Base-by-base conservation (phyloP, 306 rosid species). In the Vigna mungo region DNA sequence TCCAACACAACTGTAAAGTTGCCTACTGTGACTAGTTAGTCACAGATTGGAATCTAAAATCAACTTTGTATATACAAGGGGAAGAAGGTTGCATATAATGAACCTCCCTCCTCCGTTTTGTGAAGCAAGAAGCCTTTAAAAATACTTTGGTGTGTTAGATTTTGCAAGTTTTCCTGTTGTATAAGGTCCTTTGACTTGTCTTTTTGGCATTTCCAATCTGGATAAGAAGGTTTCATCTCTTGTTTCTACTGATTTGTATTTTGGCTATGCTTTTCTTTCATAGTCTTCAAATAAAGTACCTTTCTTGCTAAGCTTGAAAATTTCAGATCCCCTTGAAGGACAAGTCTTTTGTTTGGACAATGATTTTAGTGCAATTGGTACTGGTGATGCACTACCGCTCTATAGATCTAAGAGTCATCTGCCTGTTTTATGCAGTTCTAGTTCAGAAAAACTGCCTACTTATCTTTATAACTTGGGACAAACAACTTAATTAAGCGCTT, bases 311-410 rank as follows among this genome's bases (percentile, higher is more conserved):
- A 21, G 41, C 56, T 7, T 44, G 14, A 37, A 23, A 23, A 44
- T 16, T 44, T 47, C 21, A 46, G 56, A 46, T 23, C 49, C 10
- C 37, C 27, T 8, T 69, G 60, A 69, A 27, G 58, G 44, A 25
- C 16, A 5, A 72, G 53, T 54, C 77, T 74, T 59, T 59, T 74
- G 47, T 62, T 62, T 62, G 52, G 39, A 20, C 52, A 34, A n/a
- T 36, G 49, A n/a, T 62, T 63, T 48, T 12, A 14, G 63, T 75
- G 49, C 63, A 14, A 49, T 49, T 48, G 51, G 67, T 18, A 75
- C 53, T 13, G 27, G 41, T 48, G 52, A 62, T 48, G 49, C 20
- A 7, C 64, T 64, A 49, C 80, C 36, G 36, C 32, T 56, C 44
- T 15, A 56, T 23, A 41, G 32, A 30, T 43, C 59, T 11, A 46